Evolutionary conservation across 495 filamentous ascomycete genomes (phyloP).

Genomic region (Xylaria scruposa): DNA sequence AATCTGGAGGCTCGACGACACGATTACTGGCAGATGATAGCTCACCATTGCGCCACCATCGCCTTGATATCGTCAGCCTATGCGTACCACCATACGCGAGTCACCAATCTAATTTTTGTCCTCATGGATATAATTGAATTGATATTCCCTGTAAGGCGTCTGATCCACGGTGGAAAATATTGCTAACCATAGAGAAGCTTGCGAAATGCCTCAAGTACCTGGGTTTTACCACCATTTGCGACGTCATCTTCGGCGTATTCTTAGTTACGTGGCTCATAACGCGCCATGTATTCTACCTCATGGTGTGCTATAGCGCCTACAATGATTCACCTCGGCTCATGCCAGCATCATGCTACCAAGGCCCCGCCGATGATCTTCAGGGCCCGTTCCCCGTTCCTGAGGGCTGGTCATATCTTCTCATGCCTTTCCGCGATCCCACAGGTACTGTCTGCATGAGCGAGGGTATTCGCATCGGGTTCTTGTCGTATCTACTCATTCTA

Average conservation of each 20-base stretch:
- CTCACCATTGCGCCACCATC: constrained; percentile 76
- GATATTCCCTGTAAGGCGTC: constrained; percentile 66
- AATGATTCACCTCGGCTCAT: constrained; percentile 62
- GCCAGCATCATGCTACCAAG: constrained; percentile 66
- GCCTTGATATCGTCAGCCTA: constrained; percentile 68
- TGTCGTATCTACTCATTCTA: constrained; percentile 65
- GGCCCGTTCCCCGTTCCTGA: constrained; percentile 62
- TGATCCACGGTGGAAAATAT: neutral
- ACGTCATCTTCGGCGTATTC: constrained; percentile 74
- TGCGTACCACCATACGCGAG: constrained; percentile 68
- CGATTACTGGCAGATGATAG: constrained; percentile 79
- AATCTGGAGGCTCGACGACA: constrained; percentile 79
- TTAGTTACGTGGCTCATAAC: constrained; percentile 72
- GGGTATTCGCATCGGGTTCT: constrained; percentile 66
- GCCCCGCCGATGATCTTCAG: constrained; percentile 50
- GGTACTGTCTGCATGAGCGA: constrained; percentile 70
- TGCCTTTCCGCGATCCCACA: constrained; percentile 61
- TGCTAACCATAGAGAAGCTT: constrained; percentile 47
- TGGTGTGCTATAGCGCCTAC: constrained; percentile 70
- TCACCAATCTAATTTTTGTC: constrained; percentile 73
- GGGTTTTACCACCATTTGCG: constrained; percentile 66
- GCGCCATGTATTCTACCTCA: constrained; percentile 71
- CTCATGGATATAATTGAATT: constrained; percentile 81
- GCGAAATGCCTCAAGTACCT: constrained; percentile 81
- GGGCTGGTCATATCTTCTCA: constrained; percentile 58